Base-by-base conservation (phyloP, 441 rosid genomes). In the Omphalea diandra region DNA sequence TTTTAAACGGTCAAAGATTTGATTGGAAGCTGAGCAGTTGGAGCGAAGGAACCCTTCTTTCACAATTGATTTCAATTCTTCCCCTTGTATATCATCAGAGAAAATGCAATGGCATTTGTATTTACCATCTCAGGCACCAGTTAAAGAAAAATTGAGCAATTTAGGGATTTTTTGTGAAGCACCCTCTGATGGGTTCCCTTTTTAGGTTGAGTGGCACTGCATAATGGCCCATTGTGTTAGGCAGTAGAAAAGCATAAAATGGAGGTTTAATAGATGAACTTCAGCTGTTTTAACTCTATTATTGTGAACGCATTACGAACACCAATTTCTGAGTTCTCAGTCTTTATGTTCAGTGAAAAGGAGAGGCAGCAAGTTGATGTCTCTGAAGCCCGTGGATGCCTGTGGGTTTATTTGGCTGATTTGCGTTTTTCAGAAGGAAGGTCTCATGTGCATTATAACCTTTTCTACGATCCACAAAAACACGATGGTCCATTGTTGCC, bases 361-460 rank as follows among this genome's bases (percentile, higher is more conserved):
- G 99, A 93, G 81, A 85, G 97, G 77, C 84, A 93, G 65, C 83
- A 81, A 67, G 86, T 81, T 76, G 84, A 87, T 69, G 79, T 87
- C 18, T 72, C 84, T 44, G 97, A 90, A 73, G 82, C 79, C 49
- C 86, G 94, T 80, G 97, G 96, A 74, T 96, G 97, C 71, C 29
- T 96, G 83, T 93, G 99, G 99, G 81, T 82, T 24, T 93, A 96
- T 81, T 73, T 96, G 78, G 81, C 84, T 72, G 90, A 91, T 91
- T 43, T 86, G 76, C 97, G 97, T 75, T 76, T 83, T 60, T 78
- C 75, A 1, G n/a, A n/a, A n/a, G 90, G 84, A 72, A 81, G 84
- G 55, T 83, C 88, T 63, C 96, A 93, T 77, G 80, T 72, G 66
- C 99, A 93, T 78, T 82, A 80, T 81, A 96, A 96, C 79, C 88